Conservation (phyloP, 352 stramenopile genomes). For the Phytopythium cucurbitacearum region DNA sequence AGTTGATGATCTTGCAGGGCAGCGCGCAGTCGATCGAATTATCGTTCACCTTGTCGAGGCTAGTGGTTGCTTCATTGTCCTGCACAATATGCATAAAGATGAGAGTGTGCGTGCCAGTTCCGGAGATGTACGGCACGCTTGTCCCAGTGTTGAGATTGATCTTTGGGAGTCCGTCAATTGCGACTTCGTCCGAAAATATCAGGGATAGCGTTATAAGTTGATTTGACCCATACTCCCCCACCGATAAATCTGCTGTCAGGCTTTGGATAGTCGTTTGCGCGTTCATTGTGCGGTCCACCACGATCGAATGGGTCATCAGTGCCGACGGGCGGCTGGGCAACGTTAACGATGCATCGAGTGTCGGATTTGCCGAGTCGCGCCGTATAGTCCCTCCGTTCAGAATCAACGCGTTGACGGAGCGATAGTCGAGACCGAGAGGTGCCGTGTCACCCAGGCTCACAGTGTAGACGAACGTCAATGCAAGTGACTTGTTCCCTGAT, state of each 20-base stretch:
- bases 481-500: conserved; percentile 42
- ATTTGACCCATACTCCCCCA: conserved; percentile 63
- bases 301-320: conserved; percentile 37
- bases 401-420: conserved; percentile 32
- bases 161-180: conserved; percentile 34
- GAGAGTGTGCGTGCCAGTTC: conserved; percentile 38
- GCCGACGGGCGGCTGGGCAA: conserved; percentile 34
- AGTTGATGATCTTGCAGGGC: conserved; percentile 64
- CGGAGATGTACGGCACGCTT: conserved; percentile 53
- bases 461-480: conserved; percentile 59
- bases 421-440: conserved; percentile 45
- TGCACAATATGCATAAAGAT: conserved; percentile 74
- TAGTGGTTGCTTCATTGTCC: conserved; percentile 30
- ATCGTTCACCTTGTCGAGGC: conserved; percentile 58
- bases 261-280: conserved; percentile 38
- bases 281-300: conserved; percentile 39
- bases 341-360: conserved; percentile 48
- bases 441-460: conserved; percentile 60
- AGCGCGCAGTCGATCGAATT: conserved; percentile 40
- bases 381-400: conserved; percentile 65
- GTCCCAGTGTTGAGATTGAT: conserved; percentile 62
- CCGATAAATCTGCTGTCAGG: conserved; percentile 38
- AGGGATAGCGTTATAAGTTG: conserved; percentile 69
- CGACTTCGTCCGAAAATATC: conserved; percentile 76
- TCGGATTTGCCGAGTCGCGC: conserved; percentile 39